Percentiles rank a stretch among this genome's conserved stretches.
Evolutionary conservation across 352 stramenopile genomes (phyloP).

Genomic region (Globisporangium okanoganense): DNA sequence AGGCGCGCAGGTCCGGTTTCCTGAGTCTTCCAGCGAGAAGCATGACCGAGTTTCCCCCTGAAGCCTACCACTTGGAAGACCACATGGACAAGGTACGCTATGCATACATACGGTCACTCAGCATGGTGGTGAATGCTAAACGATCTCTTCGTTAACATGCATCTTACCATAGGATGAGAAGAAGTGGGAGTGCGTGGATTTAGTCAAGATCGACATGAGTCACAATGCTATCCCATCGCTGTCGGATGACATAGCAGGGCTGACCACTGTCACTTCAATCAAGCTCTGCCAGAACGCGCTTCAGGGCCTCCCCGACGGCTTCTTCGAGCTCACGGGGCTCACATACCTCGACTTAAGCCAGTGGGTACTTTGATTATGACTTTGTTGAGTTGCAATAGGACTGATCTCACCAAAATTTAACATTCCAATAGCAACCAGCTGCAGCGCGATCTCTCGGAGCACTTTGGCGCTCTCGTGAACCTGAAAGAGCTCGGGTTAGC

Average conservation of each 20-base stretch:
- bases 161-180: slow-evolving; percentile 78
- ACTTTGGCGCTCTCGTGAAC: slow-evolving; percentile 38
- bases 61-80: slow-evolving; percentile 75
- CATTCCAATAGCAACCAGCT: slow-evolving; percentile 59
- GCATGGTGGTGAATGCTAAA: not conserved
- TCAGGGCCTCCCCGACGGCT: slow-evolving; percentile 42
- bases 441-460: slow-evolving; percentile 43
- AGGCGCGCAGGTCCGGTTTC: slow-evolving; percentile 58
- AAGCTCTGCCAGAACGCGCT: slow-evolving; percentile 78
- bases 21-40: slow-evolving; percentile 55
- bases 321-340: slow-evolving; percentile 60
- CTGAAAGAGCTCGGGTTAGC: slow-evolving; percentile 66
- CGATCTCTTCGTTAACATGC: no score
- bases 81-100: slow-evolving; percentile 61
- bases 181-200: slow-evolving; percentile 80
- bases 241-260: slow-evolving; percentile 42
- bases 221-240: slow-evolving; percentile 67
- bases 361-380: slow-evolving; percentile 23
- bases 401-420: not conserved
- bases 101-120: not conserved
- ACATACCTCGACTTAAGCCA: slow-evolving; percentile 72
- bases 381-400: not conserved
- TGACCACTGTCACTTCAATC: slow-evolving; percentile 52
- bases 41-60: slow-evolving; percentile 52
- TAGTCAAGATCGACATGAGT: slow-evolving; percentile 78